These are phyloP conservation scores for Fusarium abutilonis DNA, from an alignment of 2,329 filamentous ascomycete species.

Conservation along the genomic window DNA sequence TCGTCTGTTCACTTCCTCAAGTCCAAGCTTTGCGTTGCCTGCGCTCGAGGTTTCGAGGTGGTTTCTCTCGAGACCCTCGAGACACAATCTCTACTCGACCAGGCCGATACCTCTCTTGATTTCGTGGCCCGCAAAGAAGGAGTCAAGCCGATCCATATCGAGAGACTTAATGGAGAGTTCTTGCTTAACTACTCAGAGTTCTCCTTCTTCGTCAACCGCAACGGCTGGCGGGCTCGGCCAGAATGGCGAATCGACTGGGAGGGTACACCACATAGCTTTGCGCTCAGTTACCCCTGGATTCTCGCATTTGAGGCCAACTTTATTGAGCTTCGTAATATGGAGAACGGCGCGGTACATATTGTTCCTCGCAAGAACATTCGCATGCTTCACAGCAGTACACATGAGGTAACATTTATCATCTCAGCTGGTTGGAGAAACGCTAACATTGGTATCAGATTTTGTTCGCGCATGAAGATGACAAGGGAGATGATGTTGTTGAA, in stretches of 20 bases:
- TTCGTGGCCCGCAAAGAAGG: conserved; percentile 95
- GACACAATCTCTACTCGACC: conserved; percentile 94
- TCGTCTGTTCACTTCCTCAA: conserved; percentile 97
- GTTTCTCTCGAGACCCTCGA: conserved; percentile 97
- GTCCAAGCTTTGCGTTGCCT: conserved; percentile 95
- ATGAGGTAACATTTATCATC: conserved; percentile 73
- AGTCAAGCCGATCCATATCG: conserved; percentile 95
- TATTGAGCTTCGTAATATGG: conserved; percentile 94
- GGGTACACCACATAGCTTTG: conserved; percentile 89
- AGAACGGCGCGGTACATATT: conserved; percentile 93
- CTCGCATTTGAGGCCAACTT: conserved; percentile 97
- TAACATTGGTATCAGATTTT: conserved; percentile 74
- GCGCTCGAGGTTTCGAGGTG: conserved; percentile 94
- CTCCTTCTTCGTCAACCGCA: conserved; percentile 98
- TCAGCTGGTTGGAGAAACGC: background rate
- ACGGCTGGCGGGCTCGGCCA: conserved; percentile 93
- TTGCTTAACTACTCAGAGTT: conserved; percentile 98
- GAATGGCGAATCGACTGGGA: conserved; percentile 99
- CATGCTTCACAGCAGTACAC: conserved; percentile 95
- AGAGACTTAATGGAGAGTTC: conserved; percentile 96
- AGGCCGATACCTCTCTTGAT: conserved; percentile 96
- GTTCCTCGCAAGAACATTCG: conserved; percentile 96
- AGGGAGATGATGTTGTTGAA: conserved; percentile 91
- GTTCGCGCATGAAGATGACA: conserved; percentile 96
- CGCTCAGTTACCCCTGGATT: conserved; percentile 95